Evolutionary conservation across 257 asterid species (phyloP), one percentile per base, ranked within the genome.

Genomic region (Eucommia ulmoides): DNA sequence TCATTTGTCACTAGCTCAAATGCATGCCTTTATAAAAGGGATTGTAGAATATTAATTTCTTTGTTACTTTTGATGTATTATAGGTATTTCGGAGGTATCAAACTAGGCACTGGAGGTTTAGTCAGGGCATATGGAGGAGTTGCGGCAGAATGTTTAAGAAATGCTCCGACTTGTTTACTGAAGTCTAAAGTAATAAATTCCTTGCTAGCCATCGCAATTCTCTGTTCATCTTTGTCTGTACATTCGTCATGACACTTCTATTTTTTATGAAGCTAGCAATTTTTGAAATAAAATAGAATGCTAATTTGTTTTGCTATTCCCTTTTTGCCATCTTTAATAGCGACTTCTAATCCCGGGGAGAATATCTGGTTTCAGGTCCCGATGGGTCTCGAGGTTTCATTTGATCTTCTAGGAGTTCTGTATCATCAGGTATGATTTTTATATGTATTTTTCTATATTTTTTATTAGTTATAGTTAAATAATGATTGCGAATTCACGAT

Each of bases 81-180:
- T 54, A 89, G 98, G 71, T 66, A 85, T 55, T 85, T 89, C 55
- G 96, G 96, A 63, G 98, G 98, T 58, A 89, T 85, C 65, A 85
- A 89, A 63, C 96, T 89, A 42, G 96, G 98, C 41, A 82, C 96
- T n/a, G 98, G 98, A 56, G 98, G 98, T 62, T 52, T 89, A 46
- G 96, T 89, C 55, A 78, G 96, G 73, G 96, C 98, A 48, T 89
- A 89, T 61, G 94, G 98, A 72, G 96, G 96, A 58, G 88, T 78
- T 2, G 83, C 96, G 42, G 65, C 94, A 25, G 96, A 85, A 56
- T 82, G 94, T 33, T 82, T 88, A 69, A 74, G 77, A 77, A 84
- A 75, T 52, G 87, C 94, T 54, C 75, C 94, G 15, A 75, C 95
- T 8, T 71, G 76, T 71, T 67, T 82, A 41, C 75, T 89, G 52